Percentiles rank a stretch among this genome's conserved stretches.
These are phyloP conservation scores for Ilyonectria destructans DNA, from an alignment of 2,329 filamentous ascomycete species.

Conservation along the genomic window DNA sequence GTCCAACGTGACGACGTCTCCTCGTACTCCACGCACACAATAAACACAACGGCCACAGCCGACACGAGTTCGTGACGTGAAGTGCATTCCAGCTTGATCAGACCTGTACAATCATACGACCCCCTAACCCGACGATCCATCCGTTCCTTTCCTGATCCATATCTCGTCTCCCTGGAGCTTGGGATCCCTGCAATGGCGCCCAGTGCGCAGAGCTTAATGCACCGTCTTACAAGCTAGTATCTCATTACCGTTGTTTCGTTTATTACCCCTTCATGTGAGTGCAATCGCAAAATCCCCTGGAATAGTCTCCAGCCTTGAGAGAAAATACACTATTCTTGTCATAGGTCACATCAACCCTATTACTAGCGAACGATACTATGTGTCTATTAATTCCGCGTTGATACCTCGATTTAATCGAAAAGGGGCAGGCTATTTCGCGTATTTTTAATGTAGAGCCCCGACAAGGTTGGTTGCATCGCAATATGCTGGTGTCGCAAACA, in stretches of 20 bases:
- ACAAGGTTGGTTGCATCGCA: no score
- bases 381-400: no score
- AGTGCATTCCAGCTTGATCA: constrained; percentile 29
- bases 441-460: no score
- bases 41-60: not conserved
- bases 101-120: constrained; percentile 26
- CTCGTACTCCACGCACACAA: constrained; percentile 19
- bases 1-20: constrained; percentile 10
- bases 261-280: not conserved
- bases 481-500: no score
- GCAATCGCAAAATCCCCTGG: not conserved
- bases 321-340: not conserved
- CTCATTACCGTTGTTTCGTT: constrained; percentile 24
- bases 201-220: constrained; percentile 1
- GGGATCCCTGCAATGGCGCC: constrained; percentile 19
- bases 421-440: not conserved
- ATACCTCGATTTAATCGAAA: no score
- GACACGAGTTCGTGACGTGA: constrained; percentile 24
- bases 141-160: constrained; percentile 15
- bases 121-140: constrained; percentile 8
- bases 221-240: constrained; percentile 9
- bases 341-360: not conserved
- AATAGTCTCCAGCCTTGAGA: not conserved
- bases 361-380: not conserved
- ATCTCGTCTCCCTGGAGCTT: constrained; percentile 21